Base-by-base conservation (phyloP, 2,329 filamentous ascomycete genomes). In the Diaporthe australafricana region DNA sequence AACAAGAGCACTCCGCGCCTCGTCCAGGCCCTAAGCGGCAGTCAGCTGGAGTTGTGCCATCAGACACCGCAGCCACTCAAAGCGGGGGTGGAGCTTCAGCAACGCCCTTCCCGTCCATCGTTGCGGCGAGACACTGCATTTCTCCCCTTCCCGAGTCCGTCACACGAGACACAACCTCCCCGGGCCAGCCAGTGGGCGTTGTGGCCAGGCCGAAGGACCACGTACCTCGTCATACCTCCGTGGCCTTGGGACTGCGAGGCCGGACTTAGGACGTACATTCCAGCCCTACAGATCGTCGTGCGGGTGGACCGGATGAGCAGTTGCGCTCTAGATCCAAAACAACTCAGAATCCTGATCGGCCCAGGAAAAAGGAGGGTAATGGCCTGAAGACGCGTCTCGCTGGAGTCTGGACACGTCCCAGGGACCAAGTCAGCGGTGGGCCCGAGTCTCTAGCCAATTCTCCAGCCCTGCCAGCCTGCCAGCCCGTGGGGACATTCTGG, bases 181-280 rank as follows among this genome's bases (percentile, higher is more conserved):
- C 55, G 42, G 42, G 32, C 22, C 25, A n/a, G 47, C 42, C 53
- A 38, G 55, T 42, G 52, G 42, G 62, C 38, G 42, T 42, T 35
- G 42, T 47, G 27, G 55, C 55, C 65, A 50, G 45, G 38, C 47
- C 38, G 16, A 68, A 48, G 30, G 55, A 42, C 22, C 50, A 68
- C 71, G 55, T 67, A 63, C 30, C 63, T 52, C 55, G 68, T 71
- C 71, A 63, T 60, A 68, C 71, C 53, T 69, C 53, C 66, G 66
- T 35, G 30, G 42, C 42, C 30, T 20, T 69, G 42, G n/a, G n/a
- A 27, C 45, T 42, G 42, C 30, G 50, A 45, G 25, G n/a, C 40
- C 50, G 65, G 65, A 42, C 35, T 53, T 68, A 50, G 65, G 65
- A 42, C 35, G 42, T 68, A 50, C 48, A 53, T 53, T 55, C 48